phyloP scores from a whole-genome alignment of 768 basidiomycete genomes.

The Thelephora aurantiotincta region DNA sequence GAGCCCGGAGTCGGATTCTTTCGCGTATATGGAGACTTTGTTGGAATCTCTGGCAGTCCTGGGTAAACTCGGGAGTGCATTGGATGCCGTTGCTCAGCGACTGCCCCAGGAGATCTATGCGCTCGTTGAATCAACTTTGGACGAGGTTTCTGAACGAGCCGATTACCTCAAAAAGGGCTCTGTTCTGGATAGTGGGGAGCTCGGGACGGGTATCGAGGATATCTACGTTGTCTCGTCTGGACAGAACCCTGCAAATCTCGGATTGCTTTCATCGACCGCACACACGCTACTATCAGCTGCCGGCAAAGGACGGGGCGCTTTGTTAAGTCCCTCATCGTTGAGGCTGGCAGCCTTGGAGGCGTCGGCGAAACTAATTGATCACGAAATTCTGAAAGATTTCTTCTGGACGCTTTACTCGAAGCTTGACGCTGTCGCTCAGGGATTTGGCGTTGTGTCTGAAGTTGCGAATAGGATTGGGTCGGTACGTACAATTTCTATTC shows the following conservation, averaged over 20 bases:
- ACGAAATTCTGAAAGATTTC: slow-evolving; percentile 78
- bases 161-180: slow-evolving; percentile 56
- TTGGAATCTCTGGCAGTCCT: slow-evolving; percentile 88
- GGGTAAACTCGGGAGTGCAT: slow-evolving; percentile 70
- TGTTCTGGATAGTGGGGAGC: slow-evolving; percentile 17
- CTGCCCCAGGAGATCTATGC: slow-evolving; percentile 72
- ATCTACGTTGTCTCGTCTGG: slow-evolving; percentile 33
- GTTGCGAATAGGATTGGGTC: slow-evolving; percentile 83
- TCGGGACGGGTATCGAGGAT: slow-evolving; percentile 29
- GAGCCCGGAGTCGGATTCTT: slow-evolving; percentile 89
- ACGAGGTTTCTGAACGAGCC: slow-evolving; percentile 84
- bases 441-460: slow-evolving; percentile 80
- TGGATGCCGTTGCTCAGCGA: slow-evolving; percentile 77
- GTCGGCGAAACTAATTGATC: slow-evolving; percentile 56
- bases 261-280: background rate
- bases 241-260: background rate
- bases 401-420: slow-evolving; percentile 99
- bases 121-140: slow-evolving; percentile 75
- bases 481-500: slow-evolving; percentile 38
- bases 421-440: slow-evolving; percentile 85
- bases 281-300: background rate
- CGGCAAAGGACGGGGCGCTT: slow-evolving; percentile 11
- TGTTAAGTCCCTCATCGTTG: slow-evolving; percentile 36
- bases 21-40: slow-evolving; percentile 83
- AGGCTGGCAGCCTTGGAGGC: slow-evolving; percentile 65